Evolutionary conservation across 2,329 filamentous ascomycete genomes (phyloP), one percentile per base, ranked within the genome.

Genomic region (Lasiodiplodia gonubiensis): DNA sequence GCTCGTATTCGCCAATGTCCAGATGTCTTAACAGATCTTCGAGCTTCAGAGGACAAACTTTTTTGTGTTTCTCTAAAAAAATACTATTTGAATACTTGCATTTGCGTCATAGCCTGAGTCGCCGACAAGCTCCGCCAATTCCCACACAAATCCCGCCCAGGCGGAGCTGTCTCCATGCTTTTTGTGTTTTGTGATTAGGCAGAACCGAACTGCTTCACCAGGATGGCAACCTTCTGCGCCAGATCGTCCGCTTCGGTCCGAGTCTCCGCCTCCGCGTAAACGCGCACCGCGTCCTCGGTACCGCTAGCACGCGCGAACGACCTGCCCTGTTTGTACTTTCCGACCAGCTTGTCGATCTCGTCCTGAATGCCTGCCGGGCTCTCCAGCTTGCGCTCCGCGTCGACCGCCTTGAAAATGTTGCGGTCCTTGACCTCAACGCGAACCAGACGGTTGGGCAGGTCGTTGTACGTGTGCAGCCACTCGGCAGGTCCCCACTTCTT

Each of bases 361-460:
- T 88, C 86, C 81, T 99, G 95, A 33, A 92, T 86, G 60, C 93
- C 92, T 10, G 85, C 81, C 0, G 95, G 95, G 67, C 89, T 89
- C 74, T 91, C 90, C 14, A 99, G 88, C 75, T 90, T 92, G 70
- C 95, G 88, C 85, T 99, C 95, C 2, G 95, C 95, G 71, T 97
- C 94, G 0, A 92, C 94, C 0, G 94, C 93, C 80, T 92, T 89
- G 86, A 97, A 99, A 61, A 93, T 86, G 72, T 92, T 92, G 77
- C 96, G 92, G 82, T 97, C 89, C 63, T 85, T 86, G 64, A 99
- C 95, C 76, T 96, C 91, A 70, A 98, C 93, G 69, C 94, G 92
- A 68, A 96, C 91, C n/a, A 99, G 89, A 35, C 93, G 90, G 83
- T 97, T 98, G 64, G 95, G 95, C 16, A 98, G 89, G 79, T 99